These are phyloP conservation scores for Coleophoma eucalyptorum DNA, from an alignment of 2,329 filamentous ascomycete genomes.

Conservation along the genomic window DNA sequence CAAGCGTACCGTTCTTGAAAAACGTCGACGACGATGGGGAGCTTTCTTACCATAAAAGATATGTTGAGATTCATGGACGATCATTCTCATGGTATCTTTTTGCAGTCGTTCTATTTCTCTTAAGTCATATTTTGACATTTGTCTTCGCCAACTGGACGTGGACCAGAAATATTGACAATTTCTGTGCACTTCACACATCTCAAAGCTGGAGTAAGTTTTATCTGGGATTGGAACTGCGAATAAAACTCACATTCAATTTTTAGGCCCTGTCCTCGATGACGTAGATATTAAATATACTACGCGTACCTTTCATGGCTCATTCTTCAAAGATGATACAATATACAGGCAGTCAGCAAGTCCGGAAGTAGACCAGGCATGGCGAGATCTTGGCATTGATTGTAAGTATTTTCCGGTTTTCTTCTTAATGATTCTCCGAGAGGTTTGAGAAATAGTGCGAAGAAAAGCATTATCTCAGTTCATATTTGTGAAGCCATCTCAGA, in stretches of 20 bases:
- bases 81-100: no score
- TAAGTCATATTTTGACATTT: background rate
- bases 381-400: background rate
- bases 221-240: background rate
- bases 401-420: background rate
- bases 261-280: background rate
- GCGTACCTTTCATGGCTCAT: background rate
- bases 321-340: constrained; percentile 1
- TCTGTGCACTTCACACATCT: background rate
- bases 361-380: constrained; percentile 1
- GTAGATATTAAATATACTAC: background rate
- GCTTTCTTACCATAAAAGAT: no score
- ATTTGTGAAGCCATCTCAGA: background rate
- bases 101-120: background rate
- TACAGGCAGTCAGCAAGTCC: background rate
- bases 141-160: background rate
- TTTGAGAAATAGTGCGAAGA: background rate
- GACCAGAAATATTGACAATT: background rate
- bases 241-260: background rate
- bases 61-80: no score
- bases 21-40: background rate
- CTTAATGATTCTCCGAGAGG: no score
- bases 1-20: background rate
- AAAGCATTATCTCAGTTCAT: background rate
- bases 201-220: background rate